phyloP scores from a whole-genome alignment of 1,139 yeast species.

The Blastobotrys arbuscula region DNA sequence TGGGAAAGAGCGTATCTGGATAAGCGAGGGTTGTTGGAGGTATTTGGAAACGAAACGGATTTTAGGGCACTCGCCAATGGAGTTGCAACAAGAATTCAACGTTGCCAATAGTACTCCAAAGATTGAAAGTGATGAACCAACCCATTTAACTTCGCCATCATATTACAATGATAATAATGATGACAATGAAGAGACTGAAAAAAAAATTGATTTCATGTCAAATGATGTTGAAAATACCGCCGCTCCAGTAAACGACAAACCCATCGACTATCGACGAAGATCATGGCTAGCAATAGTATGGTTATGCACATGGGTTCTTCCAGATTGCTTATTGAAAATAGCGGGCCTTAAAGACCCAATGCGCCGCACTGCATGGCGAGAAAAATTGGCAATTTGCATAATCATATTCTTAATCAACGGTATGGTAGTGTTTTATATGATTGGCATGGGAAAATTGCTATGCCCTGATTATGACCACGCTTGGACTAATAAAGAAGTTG shows the following conservation, averaged over 20 bases:
- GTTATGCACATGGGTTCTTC: conserved; percentile 35
- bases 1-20: conserved; percentile 33
- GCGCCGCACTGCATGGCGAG: conserved; percentile 36
- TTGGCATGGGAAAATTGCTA: conserved; percentile 31
- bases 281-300: conserved; percentile 33
- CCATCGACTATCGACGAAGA: conserved; percentile 21
- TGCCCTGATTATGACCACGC: conserved; percentile 36
- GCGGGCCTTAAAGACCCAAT: conserved; percentile 31
- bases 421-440: conserved; percentile 36
- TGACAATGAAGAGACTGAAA: background rate
- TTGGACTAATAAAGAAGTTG: conserved; percentile 34
- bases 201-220: too few relatives aligned
- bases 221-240: background rate
- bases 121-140: too few relatives aligned
- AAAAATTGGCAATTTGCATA: conserved; percentile 31
- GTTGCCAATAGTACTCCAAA: background rate
- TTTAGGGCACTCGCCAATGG: background rate
- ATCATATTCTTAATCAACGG: conserved; percentile 31
- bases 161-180: background rate
- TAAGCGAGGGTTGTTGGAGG: conserved; percentile 34
- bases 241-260: background rate
- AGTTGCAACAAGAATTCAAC: background rate
- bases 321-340: conserved; percentile 27
- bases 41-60: conserved; percentile 29
- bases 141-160: background rate